A percentile compares a stretch with the other conserved stretches of the same genome.
phyloP scores from a whole-genome alignment of 2,329 filamentous ascomycete species.

The Botrytis squamosa region DNA sequence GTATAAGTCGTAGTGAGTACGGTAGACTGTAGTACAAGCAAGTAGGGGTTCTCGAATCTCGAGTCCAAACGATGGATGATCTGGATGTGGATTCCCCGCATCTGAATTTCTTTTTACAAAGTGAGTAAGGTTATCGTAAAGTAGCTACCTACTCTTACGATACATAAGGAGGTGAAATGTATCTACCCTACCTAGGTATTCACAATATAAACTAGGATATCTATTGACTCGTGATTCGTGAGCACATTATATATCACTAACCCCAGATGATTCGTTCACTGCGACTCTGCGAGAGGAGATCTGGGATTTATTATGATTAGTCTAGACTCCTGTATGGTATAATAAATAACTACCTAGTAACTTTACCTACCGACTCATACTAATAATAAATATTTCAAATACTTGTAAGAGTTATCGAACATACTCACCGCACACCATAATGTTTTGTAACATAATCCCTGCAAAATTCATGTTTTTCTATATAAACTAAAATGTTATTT shows the following conservation, averaged over 20 bases:
- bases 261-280: background rate
- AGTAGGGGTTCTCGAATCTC: background rate
- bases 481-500: no score
- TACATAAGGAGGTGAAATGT: background rate
- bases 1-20: no score
- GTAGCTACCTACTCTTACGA: no score
- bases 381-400: background rate
- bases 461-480: no score
- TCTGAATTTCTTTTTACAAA: background rate
- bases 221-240: background rate
- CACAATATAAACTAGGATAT: background rate
- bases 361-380: no score
- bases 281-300: background rate
- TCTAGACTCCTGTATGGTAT: background rate
- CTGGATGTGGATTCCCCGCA: constrained; percentile 9
- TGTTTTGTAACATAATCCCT: no score
- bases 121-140: no score
- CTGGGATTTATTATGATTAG: background rate
- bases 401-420: no score
- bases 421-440: no score
- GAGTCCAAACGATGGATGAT: background rate
- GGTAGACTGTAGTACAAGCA: background rate
- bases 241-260: background rate
- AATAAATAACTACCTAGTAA: no score
- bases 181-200: no score